Evolutionary conservation across 495 filamentous ascomycete species (phyloP).

Genomic region (Endocarpon pusillum): DNA sequence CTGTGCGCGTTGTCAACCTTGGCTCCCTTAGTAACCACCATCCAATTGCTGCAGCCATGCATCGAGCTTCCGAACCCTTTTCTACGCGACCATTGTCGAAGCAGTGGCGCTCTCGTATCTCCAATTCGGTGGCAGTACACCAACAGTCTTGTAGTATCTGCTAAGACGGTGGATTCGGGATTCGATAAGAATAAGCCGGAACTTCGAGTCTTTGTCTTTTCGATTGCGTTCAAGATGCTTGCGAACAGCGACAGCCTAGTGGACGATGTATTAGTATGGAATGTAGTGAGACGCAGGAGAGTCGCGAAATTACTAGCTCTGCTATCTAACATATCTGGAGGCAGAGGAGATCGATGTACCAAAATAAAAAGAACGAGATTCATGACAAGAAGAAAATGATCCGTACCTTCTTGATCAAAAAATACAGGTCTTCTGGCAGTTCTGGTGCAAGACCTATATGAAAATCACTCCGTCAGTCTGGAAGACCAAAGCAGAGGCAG

Average conservation of each 20-base stretch:
- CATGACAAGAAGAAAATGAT: not conserved
- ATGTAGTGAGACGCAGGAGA: not conserved
- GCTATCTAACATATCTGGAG: too few species aligned
- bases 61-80: too few species aligned
- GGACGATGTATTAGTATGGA: conserved; percentile 2
- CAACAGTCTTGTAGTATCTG: conserved; percentile 96
- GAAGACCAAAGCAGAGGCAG: conserved; percentile 88
- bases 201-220: conserved; percentile 99
- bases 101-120: conserved; percentile 67
- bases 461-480: conserved; percentile 87
- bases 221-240: conserved; percentile 99
- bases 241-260: conserved; percentile 86
- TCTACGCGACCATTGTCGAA: conserved; percentile 36
- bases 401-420: conserved; percentile 97
- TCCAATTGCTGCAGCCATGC: too few species aligned
- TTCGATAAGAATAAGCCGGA: conserved; percentile 99
- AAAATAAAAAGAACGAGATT: not conserved
- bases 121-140: conserved; percentile 96
- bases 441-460: conserved; percentile 85
- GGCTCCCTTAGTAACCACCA: too few species aligned
- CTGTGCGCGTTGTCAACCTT: too few species aligned
- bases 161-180: conserved; percentile 98
- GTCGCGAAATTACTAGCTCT: not conserved
- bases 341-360: too few species aligned
- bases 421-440: conserved; percentile 93